A percentile compares a stretch with the other conserved stretches of the same genome.
Evolutionary conservation across 257 asterid genomes (phyloP).

Genomic region (Fraxinus cuspidata): DNA sequence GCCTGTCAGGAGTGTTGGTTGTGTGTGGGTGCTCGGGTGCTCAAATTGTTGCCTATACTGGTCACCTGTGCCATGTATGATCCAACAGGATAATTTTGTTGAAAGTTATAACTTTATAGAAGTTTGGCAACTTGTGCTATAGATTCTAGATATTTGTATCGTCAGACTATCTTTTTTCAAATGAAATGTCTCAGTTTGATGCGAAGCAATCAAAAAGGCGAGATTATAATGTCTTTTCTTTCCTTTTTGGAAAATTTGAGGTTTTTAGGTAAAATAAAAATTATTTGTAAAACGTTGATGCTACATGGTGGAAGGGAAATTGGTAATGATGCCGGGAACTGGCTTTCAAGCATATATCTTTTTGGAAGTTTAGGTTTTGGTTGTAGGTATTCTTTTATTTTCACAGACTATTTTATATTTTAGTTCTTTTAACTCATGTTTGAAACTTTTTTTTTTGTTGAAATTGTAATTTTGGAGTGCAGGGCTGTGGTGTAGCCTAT

Average conservation of each 20-base stretch:
- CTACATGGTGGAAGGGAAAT: neutral
- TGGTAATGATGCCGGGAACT: neutral
- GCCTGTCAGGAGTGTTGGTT: neutral
- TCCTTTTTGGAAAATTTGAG: neutral
- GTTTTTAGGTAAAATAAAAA: neutral
- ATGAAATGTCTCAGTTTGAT: neutral
- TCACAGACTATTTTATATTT: neutral
- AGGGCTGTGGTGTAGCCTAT: constrained; percentile 2
- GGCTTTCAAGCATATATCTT: neutral
- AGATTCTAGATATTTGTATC: neutral
- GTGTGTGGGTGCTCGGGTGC: neutral
- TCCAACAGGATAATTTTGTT: neutral
- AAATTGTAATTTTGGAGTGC: neutral
- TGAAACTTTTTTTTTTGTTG: neutral
- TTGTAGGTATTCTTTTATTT: neutral
- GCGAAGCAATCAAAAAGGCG: neutral
- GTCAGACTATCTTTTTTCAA: neutral
- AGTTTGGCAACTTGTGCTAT: neutral
- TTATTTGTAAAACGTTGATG: neutral
- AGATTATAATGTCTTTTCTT: neutral
- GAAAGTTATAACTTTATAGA: neutral
- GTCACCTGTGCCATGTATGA: neutral
- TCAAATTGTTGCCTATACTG: neutral
- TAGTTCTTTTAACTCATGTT: neutral
- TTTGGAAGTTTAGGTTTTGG: neutral